Evolutionary conservation across 2,329 filamentous ascomycete genomes (phyloP).

Genomic region (Fusarium globosum): DNA sequence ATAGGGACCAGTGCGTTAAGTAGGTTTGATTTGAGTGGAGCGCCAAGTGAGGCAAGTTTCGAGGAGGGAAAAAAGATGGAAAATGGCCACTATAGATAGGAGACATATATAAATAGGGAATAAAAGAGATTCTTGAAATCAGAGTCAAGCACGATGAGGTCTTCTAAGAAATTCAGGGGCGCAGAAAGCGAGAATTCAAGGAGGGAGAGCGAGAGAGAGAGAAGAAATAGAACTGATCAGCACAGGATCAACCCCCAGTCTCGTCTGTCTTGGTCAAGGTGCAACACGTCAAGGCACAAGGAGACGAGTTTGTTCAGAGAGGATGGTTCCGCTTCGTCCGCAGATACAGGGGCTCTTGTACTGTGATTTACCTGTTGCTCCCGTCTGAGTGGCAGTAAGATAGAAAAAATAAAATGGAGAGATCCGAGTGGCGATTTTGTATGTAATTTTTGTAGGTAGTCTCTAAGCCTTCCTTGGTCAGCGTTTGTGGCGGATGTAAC

Average conservation of each 20-base stretch:
- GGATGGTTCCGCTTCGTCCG: conserved; percentile 29
- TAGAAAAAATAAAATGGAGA: not conserved
- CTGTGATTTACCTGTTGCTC: not conserved
- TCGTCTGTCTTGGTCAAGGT: conserved; percentile 38
- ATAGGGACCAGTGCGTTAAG: conserved; percentile 4
- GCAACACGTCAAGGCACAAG: conserved; percentile 37
- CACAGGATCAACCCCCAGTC: conserved; percentile 30
- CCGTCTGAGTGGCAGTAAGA: not conserved
- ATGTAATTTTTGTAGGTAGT: conserved; percentile 25
- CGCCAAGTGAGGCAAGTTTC: not conserved
- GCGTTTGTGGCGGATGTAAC: conserved; percentile 37
- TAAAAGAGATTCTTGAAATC: not conserved
- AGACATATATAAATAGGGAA: not conserved
- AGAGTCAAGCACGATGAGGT: not conserved
- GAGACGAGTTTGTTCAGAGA: conserved; percentile 33
- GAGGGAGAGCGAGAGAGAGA: conserved; percentile 3
- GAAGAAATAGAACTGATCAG: conserved; percentile 28
- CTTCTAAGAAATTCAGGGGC: conserved; percentile 35
- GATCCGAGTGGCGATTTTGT: conserved; percentile 39
- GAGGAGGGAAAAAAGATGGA: not conserved
- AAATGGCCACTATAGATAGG: not conserved
- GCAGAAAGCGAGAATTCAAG: not conserved
- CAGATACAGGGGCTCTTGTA: not conserved
- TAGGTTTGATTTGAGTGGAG: conserved; percentile 16
- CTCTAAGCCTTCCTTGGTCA: conserved; percentile 14